Evolutionary conservation across 352 stramenopile genomes (phyloP).

Genomic region (Globisporangium okanoganense): DNA sequence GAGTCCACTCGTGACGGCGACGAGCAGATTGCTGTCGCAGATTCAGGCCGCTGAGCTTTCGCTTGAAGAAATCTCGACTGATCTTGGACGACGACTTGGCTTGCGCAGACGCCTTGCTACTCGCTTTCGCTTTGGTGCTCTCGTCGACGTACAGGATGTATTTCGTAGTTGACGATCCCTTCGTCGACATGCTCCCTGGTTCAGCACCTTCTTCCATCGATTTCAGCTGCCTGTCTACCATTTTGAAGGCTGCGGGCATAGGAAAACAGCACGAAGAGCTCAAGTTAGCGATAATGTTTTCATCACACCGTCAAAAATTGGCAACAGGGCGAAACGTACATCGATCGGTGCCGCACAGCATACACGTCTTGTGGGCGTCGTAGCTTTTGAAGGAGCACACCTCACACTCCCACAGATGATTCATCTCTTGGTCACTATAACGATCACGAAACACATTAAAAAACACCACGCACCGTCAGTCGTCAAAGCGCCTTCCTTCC

Average conservation of each 20-base stretch:
- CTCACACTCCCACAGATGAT: conserved; percentile 86
- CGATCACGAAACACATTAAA: background rate
- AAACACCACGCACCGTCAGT: background rate
- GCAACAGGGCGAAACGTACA: conserved; percentile 24
- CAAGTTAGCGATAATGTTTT: background rate
- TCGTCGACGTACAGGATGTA: conserved; percentile 71
- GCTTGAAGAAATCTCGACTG: conserved; percentile 66
- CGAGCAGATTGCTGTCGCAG: conserved; percentile 80
- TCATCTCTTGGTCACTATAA: conserved; percentile 77
- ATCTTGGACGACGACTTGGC: conserved; percentile 37
- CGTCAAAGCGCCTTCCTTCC: no score
- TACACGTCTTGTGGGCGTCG: conserved; percentile 81
- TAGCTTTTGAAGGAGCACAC: conserved; percentile 93
- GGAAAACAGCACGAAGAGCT: background rate
- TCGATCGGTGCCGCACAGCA: conserved; percentile 85
- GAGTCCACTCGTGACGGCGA: conserved; percentile 80
- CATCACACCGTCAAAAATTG: background rate
- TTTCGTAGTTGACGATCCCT: conserved; percentile 41
- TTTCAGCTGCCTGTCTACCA: conserved; percentile 47
- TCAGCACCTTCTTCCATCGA: conserved; percentile 32
- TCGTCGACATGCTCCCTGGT: conserved; percentile 29
- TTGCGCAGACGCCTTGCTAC: conserved; percentile 17
- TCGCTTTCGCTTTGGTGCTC: conserved; percentile 39
- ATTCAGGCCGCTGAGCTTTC: conserved; percentile 75
- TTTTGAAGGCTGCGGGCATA: conserved; percentile 39